These are phyloP conservation scores for Sarocladium oryzae DNA, from an alignment of 2,329 filamentous ascomycete species.

Conservation along the genomic window DNA sequence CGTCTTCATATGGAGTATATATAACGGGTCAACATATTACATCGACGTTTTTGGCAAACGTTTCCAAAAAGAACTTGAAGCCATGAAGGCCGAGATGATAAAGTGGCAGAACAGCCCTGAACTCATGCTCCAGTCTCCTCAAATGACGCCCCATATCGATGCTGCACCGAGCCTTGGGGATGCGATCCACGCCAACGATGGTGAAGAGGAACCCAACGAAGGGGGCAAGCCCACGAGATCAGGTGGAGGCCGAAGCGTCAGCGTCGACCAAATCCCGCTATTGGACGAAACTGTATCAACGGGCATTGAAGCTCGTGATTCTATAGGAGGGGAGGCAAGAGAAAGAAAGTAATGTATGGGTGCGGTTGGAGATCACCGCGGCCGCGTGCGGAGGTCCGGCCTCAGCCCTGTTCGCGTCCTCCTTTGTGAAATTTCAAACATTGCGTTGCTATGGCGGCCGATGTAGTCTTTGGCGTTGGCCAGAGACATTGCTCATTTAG, in stretches of 20 bases:
- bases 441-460: no score
- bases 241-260: conserved; percentile 15
- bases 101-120: conserved; percentile 71
- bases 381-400: no score
- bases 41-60: conserved; percentile 96
- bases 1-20: conserved; percentile 92
- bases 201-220: not conserved
- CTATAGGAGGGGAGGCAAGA: conserved; percentile 37
- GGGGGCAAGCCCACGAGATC: not conserved
- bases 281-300: conserved; percentile 41
- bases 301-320: conserved; percentile 31
- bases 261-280: conserved; percentile 51
- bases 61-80: conserved; percentile 93
- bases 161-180: not conserved
- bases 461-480: no score
- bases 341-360: conserved; percentile 33
- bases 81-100: conserved; percentile 78
- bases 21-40: conserved; percentile 96
- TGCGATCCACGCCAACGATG: not conserved
- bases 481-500: not conserved
- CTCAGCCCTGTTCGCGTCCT: no score
- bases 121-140: conserved; percentile 29
- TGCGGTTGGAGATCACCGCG: no score
- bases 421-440: no score
- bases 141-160: conserved; percentile 21